Evolutionary conservation across 345 rosid species (phyloP).

Genomic region (Theobroma cacao): DNA sequence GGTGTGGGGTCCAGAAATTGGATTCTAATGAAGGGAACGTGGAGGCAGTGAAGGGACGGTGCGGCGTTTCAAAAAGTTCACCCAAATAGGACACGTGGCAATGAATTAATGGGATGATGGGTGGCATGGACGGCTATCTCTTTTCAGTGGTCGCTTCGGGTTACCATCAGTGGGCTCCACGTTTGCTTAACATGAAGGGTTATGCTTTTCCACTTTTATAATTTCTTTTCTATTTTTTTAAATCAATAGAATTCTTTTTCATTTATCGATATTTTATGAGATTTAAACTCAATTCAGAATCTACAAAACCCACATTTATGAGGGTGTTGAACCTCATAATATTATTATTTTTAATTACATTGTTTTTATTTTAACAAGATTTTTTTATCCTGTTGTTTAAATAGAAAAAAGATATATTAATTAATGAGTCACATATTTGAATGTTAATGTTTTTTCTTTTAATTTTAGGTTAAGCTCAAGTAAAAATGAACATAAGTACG

Average conservation of each 20-base stretch:
- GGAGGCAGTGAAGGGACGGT: not conserved
- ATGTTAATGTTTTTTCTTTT: no score
- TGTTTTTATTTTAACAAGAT: no score
- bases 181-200: not conserved
- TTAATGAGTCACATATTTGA: no score
- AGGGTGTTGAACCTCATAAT: no score
- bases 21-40: not conserved
- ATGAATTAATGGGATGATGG: not conserved
- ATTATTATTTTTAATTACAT: no score
- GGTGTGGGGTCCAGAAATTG: slow-evolving; percentile 3
- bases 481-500: no score
- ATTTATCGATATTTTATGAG: not conserved
- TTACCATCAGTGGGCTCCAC: slow-evolving; percentile 14
- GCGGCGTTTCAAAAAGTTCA: not conserved
- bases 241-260: not conserved
- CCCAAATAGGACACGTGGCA: not conserved
- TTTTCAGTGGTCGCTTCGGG: slow-evolving; percentile 3
- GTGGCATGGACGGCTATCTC: not conserved
- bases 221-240: not conserved
- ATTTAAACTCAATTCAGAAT: not conserved
- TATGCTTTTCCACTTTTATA: not conserved
- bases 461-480: no score
- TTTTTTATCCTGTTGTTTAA: no score
- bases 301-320: not conserved
- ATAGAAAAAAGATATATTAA: no score